Conservation (phyloP, 306 rosid genomes). For the Lathyrus oleraceus region DNA sequence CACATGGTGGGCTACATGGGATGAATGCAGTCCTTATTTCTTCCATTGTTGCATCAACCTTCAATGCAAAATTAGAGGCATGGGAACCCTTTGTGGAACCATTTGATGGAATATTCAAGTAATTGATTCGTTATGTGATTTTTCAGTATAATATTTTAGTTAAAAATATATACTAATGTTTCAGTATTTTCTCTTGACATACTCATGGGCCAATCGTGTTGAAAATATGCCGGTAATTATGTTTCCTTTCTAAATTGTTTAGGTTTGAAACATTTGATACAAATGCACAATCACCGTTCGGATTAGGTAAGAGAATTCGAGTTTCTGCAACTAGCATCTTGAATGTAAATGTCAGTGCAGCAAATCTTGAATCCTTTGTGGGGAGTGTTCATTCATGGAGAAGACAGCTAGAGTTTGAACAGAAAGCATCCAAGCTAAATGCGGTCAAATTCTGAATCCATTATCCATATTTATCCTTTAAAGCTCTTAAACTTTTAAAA, state of each 20-base stretch:
- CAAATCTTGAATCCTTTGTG: constrained; percentile 72
- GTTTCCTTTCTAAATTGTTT: constrained; percentile 38
- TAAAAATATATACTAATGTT: constrained; percentile 13
- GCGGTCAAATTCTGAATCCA: constrained; percentile 49
- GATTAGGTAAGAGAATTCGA: constrained; percentile 81
- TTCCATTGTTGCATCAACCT: constrained; percentile 94
- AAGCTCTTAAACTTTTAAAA: constrained; percentile 12
- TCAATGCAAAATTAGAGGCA: constrained; percentile 90
- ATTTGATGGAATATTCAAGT: constrained; percentile 98
- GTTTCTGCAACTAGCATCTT: constrained; percentile 84
- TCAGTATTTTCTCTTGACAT: constrained; percentile 15
- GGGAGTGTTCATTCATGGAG: constrained; percentile 89
- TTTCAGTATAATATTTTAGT: neutral
- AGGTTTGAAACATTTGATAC: constrained; percentile 93
- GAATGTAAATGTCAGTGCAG: constrained; percentile 88
- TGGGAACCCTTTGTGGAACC: constrained; percentile 99
- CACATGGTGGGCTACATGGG: constrained; percentile 83
- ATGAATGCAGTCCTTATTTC: constrained; percentile 93
- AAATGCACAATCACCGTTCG: constrained; percentile 52
- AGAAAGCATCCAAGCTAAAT: constrained; percentile 67
- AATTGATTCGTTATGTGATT: constrained; percentile 31
- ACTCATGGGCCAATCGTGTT: constrained; percentile 22
- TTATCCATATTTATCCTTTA: constrained; percentile 30
- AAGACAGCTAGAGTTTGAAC: constrained; percentile 83
- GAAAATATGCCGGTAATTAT: constrained; percentile 15